phyloP scores from a whole-genome alignment of 2,329 filamentous ascomycete genomes.

The Diaporthe sp. region DNA sequence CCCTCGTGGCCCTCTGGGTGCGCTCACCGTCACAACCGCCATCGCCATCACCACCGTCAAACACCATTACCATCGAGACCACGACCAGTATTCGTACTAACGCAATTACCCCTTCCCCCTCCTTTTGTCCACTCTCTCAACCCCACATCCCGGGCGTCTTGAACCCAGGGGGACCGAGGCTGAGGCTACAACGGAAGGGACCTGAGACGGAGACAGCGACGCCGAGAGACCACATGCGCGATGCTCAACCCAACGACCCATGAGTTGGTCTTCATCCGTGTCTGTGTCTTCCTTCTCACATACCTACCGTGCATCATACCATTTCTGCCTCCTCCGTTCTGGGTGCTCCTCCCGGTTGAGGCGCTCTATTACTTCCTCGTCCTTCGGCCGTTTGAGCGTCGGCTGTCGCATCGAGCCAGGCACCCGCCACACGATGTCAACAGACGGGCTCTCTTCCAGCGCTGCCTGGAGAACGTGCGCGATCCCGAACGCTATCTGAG shows the following conservation, averaged over 20 bases:
- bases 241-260: slow-evolving; percentile 37
- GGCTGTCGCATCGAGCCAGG: slow-evolving; percentile 54
- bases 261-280: slow-evolving; percentile 61
- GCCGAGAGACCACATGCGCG: background rate
- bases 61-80: background rate
- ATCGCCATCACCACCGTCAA: background rate
- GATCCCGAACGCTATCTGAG: slow-evolving; percentile 69
- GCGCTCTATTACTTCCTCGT: slow-evolving; percentile 57
- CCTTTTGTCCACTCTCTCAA: background rate
- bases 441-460: slow-evolving; percentile 68
- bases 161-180: background rate
- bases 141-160: background rate
- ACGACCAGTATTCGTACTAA: background rate
- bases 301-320: slow-evolving; percentile 32
- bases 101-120: background rate
- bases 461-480: slow-evolving; percentile 67
- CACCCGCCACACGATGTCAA: slow-evolving; percentile 60
- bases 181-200: background rate
- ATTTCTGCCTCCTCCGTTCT: slow-evolving; percentile 42
- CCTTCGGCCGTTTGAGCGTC: slow-evolving; percentile 57
- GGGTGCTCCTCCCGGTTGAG: slow-evolving; percentile 55
- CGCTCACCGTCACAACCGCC: background rate
- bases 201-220: background rate
- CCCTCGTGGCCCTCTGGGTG: background rate
- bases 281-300: slow-evolving; percentile 53